phyloP scores from a whole-genome alignment of 139 green algal genomes.

The Chlamydomonas sp. region DNA sequence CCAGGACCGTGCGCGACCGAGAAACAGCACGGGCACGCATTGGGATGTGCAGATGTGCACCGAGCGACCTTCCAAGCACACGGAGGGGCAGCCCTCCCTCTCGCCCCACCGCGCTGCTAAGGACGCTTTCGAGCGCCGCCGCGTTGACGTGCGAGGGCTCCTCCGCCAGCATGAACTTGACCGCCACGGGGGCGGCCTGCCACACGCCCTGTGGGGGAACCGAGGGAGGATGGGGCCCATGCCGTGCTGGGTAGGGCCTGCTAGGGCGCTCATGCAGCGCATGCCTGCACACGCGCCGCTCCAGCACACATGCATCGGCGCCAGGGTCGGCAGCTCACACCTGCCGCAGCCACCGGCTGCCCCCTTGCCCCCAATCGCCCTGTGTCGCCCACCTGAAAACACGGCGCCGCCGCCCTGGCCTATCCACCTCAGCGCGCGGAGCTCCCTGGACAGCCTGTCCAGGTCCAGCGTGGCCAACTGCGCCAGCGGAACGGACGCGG shows the following conservation, averaged over 20 bases:
- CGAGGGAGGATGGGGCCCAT: not conserved
- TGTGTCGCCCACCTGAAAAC: not conserved
- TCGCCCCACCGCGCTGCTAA: not conserved
- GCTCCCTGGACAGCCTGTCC: not conserved
- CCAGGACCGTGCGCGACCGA: too few species aligned
- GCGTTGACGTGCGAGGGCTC: slow-evolving; percentile 2
- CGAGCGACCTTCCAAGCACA: not conserved
- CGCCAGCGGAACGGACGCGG: slow-evolving; percentile 1
- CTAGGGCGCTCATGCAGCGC: too few species aligned
- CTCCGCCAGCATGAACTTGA: slow-evolving; percentile 20
- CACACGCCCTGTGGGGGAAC: not conserved
- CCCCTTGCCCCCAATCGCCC: not conserved
- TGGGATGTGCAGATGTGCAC: too few species aligned
- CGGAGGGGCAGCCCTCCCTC: not conserved
- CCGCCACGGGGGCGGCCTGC: slow-evolving; percentile 21
- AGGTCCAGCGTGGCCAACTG: not conserved
- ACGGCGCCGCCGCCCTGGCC: not conserved
- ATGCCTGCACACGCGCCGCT: too few species aligned
- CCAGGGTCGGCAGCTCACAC: too few species aligned
- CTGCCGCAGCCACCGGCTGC: too few species aligned
- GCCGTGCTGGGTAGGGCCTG: too few species aligned
- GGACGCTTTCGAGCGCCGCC: not conserved
- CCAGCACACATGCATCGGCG: too few species aligned
- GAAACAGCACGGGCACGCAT: too few species aligned
- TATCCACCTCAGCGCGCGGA: slow-evolving; percentile 1